A percentile compares a stretch with the other conserved stretches of the same genome.
Evolutionary conservation across 2,329 filamentous ascomycete species (phyloP).

Genomic region (Domatiomyces catenatus): DNA sequence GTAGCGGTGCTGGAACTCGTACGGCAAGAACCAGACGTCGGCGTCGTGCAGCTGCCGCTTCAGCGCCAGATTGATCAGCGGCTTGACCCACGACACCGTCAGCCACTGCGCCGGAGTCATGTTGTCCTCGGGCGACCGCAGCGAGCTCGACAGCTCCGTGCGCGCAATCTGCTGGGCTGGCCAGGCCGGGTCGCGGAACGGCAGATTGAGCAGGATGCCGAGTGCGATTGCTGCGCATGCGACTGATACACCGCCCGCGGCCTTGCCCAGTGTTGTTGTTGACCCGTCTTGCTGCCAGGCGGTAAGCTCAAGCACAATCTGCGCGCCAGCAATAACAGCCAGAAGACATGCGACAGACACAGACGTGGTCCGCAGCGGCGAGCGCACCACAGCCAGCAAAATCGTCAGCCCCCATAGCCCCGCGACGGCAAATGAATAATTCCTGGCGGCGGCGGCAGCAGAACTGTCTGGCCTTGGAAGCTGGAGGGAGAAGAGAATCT

Average conservation of each 20-base stretch:
- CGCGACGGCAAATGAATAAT: not conserved
- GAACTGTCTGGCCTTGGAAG: no score
- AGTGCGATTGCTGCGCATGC: slow-evolving; percentile 19
- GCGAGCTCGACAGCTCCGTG: slow-evolving; percentile 37
- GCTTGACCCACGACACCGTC: slow-evolving; percentile 67
- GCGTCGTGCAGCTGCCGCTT: slow-evolving; percentile 54
- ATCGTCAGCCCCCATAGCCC: not conserved
- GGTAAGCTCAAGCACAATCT: not conserved
- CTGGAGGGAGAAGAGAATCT: not conserved
- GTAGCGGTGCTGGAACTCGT: slow-evolving; percentile 64
- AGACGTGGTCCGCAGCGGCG: not conserved
- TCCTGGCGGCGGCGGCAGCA: not conserved
- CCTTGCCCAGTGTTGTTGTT: not conserved
- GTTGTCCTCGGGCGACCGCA: slow-evolving; percentile 68
- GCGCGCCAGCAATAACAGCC: not conserved
- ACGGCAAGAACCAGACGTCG: slow-evolving; percentile 68
- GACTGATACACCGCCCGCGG: not conserved
- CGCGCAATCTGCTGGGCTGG: slow-evolving; percentile 43
- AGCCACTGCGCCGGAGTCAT: slow-evolving; percentile 70
- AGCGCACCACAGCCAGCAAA: not conserved
- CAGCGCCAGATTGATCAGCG: slow-evolving; percentile 52
- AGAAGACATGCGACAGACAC: not conserved
- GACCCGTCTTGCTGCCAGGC: not conserved
- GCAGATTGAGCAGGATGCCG: slow-evolving; percentile 49
- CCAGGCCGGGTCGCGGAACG: slow-evolving; percentile 46